Conservation (phyloP, 495 filamentous ascomycete genomes). For the Tuber umbilicatum region DNA sequence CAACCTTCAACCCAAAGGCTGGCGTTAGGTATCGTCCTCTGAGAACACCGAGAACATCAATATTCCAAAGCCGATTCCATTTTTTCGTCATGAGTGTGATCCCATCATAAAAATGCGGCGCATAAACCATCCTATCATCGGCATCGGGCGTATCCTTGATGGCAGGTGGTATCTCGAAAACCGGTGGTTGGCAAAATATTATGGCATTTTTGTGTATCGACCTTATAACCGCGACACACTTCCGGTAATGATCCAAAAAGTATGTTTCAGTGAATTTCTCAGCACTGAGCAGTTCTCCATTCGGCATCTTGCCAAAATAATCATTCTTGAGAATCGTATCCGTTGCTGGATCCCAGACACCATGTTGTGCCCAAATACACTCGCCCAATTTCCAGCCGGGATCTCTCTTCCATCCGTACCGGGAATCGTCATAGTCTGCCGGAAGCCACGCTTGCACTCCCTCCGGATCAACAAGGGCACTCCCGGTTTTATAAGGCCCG, state of each 20-base stretch:
- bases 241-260: constrained; percentile 78
- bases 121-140: constrained; percentile 81
- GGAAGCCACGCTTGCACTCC: constrained; percentile 80
- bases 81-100: constrained; percentile 96
- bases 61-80: constrained; percentile 95
- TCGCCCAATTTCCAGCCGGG: constrained; percentile 83
- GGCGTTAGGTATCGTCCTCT: constrained; percentile 81
- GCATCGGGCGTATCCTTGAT: constrained; percentile 85
- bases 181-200: constrained; percentile 84
- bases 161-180: constrained; percentile 80
- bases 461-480: constrained; percentile 76
- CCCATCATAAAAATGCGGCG: constrained; percentile 94
- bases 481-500: constrained; percentile 82
- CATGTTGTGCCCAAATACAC: constrained; percentile 95
- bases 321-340: constrained; percentile 75
- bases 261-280: constrained; percentile 80
- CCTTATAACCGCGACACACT: constrained; percentile 65
- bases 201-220: constrained; percentile 70
- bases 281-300: constrained; percentile 66
- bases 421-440: constrained; percentile 68
- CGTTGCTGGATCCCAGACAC: constrained; percentile 78
- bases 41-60: constrained; percentile 88
- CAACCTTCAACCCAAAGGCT: constrained; percentile 83
- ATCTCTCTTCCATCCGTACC: constrained; percentile 86
- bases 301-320: constrained; percentile 78